phyloP scores from a whole-genome alignment of 2,329 filamentous ascomycete species.

The Microdochium bolleyi region DNA sequence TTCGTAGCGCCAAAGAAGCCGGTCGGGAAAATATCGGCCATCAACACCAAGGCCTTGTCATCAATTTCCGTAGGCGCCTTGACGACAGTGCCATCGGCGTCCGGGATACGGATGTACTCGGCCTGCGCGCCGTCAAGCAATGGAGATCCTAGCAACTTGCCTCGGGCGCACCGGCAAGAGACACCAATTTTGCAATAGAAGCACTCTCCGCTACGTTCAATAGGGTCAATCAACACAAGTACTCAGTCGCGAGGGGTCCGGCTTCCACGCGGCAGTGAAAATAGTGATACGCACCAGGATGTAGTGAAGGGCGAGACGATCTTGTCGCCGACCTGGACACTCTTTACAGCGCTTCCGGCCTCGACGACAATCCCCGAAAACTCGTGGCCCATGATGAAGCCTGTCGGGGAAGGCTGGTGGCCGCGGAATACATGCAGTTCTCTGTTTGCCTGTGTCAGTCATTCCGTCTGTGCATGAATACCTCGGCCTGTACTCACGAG shows the following conservation, averaged over 20 bases:
- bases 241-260: neutral
- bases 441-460: slow-evolving; percentile 30
- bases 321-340: slow-evolving; percentile 64
- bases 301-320: slow-evolving; percentile 79
- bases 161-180: slow-evolving; percentile 69
- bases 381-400: slow-evolving; percentile 72
- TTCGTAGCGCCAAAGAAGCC: slow-evolving; percentile 79
- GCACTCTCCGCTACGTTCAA: slow-evolving; percentile 52
- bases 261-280: neutral
- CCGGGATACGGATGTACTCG: slow-evolving; percentile 73
- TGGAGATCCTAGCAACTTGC: slow-evolving; percentile 61
- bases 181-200: slow-evolving; percentile 77
- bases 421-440: slow-evolving; percentile 85
- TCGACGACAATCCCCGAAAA: slow-evolving; percentile 72
- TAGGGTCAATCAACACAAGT: neutral
- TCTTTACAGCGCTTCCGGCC: slow-evolving; percentile 58
- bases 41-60: slow-evolving; percentile 69
- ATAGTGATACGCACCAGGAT: slow-evolving; percentile 51
- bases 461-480: slow-evolving; percentile 3
- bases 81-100: slow-evolving; percentile 74
- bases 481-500: slow-evolving; percentile 48
- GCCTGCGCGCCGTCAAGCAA: slow-evolving; percentile 72
- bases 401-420: slow-evolving; percentile 60
- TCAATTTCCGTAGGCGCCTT: slow-evolving; percentile 64
- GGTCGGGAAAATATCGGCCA: slow-evolving; percentile 89